Percentiles rank a stretch among this genome's conserved stretches.
Conservation (phyloP, 1,284 basidiomycete species). For the Tremellales sp. region DNA sequence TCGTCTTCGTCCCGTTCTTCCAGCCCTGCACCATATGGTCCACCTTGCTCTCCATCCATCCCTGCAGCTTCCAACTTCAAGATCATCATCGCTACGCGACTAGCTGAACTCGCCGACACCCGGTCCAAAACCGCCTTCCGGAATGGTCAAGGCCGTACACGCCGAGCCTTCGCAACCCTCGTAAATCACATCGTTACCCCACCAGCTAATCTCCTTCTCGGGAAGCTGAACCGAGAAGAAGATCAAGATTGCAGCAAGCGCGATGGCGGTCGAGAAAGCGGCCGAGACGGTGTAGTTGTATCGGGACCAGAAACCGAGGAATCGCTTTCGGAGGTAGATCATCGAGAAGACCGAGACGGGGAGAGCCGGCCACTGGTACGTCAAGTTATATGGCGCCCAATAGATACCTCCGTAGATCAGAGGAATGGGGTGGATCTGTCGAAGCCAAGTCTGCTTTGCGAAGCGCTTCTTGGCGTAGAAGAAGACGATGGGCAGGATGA, state of each 20-base stretch:
- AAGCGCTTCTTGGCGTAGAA: conserved; percentile 10
- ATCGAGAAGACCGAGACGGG: conserved; percentile 31
- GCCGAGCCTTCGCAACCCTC: conserved; percentile 38
- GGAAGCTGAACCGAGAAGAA: conserved; percentile 56
- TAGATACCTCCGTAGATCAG: conserved; percentile 17
- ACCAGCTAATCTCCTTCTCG: conserved; percentile 52
- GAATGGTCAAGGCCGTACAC: conserved; percentile 15
- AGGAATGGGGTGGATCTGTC: conserved; percentile 27
- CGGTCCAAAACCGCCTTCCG: conserved; percentile 23
- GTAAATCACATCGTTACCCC: conserved; percentile 66
- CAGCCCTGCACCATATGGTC: too few relatives aligned
- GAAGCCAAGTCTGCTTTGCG: conserved; percentile 10
- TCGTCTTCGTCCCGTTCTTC: too few relatives aligned
- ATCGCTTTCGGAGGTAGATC: conserved; percentile 27
- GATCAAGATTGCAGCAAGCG: conserved; percentile 58
- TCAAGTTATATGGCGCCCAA: conserved; percentile 37
- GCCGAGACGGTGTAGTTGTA: conserved; percentile 80
- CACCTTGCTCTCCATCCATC: too few relatives aligned
- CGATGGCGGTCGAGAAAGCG: conserved; percentile 64
- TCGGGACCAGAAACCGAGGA: conserved; percentile 35
- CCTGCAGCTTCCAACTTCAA: too few relatives aligned
- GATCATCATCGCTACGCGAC: too few relatives aligned
- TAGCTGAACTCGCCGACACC: neutral
- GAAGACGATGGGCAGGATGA: conserved; percentile 58
- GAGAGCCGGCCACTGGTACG: conserved; percentile 39